Evolutionary conservation across 2,329 filamentous ascomycete species (phyloP).

Genomic region (Verticillium dahliae): DNA sequence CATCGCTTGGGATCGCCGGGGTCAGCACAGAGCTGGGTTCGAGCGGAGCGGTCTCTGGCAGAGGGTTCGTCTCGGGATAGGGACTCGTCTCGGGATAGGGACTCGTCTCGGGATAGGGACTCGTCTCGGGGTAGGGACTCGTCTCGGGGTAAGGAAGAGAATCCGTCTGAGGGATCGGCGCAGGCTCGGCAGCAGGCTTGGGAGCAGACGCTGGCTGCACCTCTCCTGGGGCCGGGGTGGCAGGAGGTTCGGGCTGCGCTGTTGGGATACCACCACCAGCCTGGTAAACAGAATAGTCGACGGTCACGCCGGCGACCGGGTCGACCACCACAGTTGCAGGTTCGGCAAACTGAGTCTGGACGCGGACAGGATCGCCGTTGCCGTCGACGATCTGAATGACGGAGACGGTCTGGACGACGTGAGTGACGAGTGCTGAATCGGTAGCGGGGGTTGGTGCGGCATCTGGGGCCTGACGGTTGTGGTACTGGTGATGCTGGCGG

Average conservation of each 20-base stretch:
- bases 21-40: not conserved
- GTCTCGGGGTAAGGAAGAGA: not conserved
- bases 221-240: not conserved
- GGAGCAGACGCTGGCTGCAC: not conserved
- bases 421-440: slow-evolving; percentile 26
- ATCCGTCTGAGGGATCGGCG: not conserved
- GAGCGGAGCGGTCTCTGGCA: not conserved
- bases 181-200: not conserved
- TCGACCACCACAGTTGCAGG: slow-evolving; percentile 30
- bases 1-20: not conserved
- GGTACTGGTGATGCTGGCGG: slow-evolving; percentile 16
- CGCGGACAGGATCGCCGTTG: slow-evolving; percentile 34
- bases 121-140: too few species aligned
- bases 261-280: slow-evolving; percentile 1
- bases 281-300: slow-evolving; percentile 11
- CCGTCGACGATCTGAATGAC: slow-evolving; percentile 46
- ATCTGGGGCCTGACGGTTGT: slow-evolving; percentile 17
- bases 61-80: not conserved
- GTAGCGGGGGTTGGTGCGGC: slow-evolving; percentile 9
- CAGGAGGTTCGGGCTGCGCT: slow-evolving; percentile 3
- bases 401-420: slow-evolving; percentile 48
- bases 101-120: too few species aligned
- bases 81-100: not conserved
- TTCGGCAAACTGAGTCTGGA: slow-evolving; percentile 33
- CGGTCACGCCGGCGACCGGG: slow-evolving; percentile 27